Percentiles rank a stretch among this genome's conserved stretches.
phyloP scores from a whole-genome alignment of 2,329 filamentous ascomycete species.

The Venturia carpophila region DNA sequence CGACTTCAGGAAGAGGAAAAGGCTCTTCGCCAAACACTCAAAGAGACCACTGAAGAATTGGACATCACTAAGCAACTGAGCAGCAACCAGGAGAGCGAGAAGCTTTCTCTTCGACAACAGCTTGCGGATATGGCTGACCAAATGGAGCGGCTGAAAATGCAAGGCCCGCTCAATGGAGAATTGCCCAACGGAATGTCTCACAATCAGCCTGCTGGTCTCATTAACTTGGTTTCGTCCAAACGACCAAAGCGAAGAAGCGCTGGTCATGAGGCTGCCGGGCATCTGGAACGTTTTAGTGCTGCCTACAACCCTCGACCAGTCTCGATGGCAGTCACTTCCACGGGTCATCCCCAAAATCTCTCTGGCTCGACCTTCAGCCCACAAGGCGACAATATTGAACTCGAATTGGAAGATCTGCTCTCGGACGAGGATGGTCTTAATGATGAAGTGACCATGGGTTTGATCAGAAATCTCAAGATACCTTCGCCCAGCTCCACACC shows the following conservation, averaged over 20 bases:
- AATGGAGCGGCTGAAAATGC: constrained; percentile 76
- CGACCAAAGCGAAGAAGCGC: constrained; percentile 93
- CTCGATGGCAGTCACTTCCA: constrained; percentile 77
- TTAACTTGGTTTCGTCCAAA: constrained; percentile 95
- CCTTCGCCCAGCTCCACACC: constrained; percentile 79
- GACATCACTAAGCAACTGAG: constrained; percentile 69
- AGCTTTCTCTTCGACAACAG: constrained; percentile 76
- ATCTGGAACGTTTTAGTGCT: constrained; percentile 81
- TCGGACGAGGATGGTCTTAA: constrained; percentile 94
- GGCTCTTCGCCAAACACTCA: constrained; percentile 72
- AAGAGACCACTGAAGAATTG: constrained; percentile 70
- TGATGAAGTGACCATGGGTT: constrained; percentile 90
- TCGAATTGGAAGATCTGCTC: constrained; percentile 86
- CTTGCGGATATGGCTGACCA: constrained; percentile 86
- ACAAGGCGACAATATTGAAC: constrained; percentile 81
- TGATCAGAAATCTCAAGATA: constrained; percentile 95
- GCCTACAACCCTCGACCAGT: constrained; percentile 92
- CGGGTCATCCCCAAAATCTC: constrained; percentile 59
- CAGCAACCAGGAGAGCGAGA: constrained; percentile 74
- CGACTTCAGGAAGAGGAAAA: constrained; percentile 91
- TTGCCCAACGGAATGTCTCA: constrained; percentile 53
- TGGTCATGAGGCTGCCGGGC: constrained; percentile 67
- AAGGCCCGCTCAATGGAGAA: constrained; percentile 63
- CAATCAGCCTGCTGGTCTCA: constrained; percentile 61
- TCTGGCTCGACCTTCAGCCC: constrained; percentile 72